Conservation (phyloP, 2,329 filamentous ascomycete species). For the Annulohypoxylon truncatum region DNA sequence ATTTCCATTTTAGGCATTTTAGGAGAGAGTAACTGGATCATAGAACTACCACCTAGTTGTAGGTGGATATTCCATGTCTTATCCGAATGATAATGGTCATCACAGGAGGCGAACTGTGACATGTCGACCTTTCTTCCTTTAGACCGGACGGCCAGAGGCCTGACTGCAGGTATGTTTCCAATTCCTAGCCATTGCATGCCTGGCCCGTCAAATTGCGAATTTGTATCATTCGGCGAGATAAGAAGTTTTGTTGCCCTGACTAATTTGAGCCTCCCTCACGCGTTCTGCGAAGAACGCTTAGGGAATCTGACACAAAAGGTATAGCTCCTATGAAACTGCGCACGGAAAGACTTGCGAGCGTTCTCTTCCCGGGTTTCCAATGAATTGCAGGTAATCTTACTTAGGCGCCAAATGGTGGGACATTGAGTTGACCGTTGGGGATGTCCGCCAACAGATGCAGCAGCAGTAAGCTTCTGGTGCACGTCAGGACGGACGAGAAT, state of each 20-base stretch:
- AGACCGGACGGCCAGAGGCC: slow-evolving; percentile 16
- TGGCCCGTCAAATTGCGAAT: slow-evolving; percentile 13
- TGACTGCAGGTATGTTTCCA: slow-evolving; percentile 1
- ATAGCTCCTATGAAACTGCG: slow-evolving; percentile 38
- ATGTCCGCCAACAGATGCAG: slow-evolving; percentile 49
- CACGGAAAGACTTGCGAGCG: slow-evolving; percentile 31
- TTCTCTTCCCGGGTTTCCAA: slow-evolving; percentile 31
- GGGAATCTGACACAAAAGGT: slow-evolving; percentile 35
- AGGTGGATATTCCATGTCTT: slow-evolving; percentile 44
- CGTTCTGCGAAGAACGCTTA: slow-evolving; percentile 13
- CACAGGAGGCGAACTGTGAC: slow-evolving; percentile 27
- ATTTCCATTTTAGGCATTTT: slow-evolving; percentile 55
- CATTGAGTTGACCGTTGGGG: slow-evolving; percentile 49
- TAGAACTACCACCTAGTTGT: slow-evolving; percentile 42
- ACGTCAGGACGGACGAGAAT: slow-evolving; percentile 36
- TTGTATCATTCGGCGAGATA: slow-evolving; percentile 21
- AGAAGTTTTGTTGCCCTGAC: slow-evolving; percentile 22
- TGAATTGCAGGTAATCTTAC: slow-evolving; percentile 44
- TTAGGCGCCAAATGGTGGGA: slow-evolving; percentile 44
- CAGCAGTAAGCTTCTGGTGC: slow-evolving; percentile 44
- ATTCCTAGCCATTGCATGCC: slow-evolving; percentile 18
- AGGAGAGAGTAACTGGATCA: slow-evolving; percentile 41
- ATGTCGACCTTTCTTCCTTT: slow-evolving; percentile 32
- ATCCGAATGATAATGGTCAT: slow-evolving; percentile 36
- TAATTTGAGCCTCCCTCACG: slow-evolving; percentile 33